Evolutionary conservation across 2,329 filamentous ascomycete species (phyloP).

Genomic region (Nannizzia gypsea): DNA sequence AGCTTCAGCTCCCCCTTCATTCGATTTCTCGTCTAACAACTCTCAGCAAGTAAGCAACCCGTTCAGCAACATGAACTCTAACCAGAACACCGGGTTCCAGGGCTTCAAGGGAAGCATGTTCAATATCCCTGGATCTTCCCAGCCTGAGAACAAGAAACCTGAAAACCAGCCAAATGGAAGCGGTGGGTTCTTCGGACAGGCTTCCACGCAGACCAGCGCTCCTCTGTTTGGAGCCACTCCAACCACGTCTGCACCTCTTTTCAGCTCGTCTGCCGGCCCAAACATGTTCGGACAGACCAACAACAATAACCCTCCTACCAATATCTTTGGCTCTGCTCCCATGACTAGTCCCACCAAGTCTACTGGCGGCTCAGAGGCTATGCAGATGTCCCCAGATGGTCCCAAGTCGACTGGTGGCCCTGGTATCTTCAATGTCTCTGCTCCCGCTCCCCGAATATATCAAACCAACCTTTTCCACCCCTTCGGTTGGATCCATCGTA

Average conservation of each 20-base stretch:
- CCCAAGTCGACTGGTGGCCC: conserved; percentile 10
- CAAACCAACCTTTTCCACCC: conserved; percentile 11
- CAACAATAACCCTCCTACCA: conserved; percentile 1
- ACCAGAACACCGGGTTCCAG: conserved; percentile 17
- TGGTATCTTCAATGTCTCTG: conserved; percentile 18
- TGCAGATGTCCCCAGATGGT: conserved; percentile 26
- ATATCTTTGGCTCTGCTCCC: conserved; percentile 9
- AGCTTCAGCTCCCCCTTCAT: conserved; percentile 20
- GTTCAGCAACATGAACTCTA: conserved; percentile 23
- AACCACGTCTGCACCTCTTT: conserved; percentile 16
- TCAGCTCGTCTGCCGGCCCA: conserved; percentile 19
- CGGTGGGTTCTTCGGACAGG: conserved; percentile 10
- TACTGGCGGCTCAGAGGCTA: conserved; percentile 17
- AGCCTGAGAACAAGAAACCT: conserved; percentile 8
- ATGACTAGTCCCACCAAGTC: conserved; percentile 6
- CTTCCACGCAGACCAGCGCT: conserved; percentile 2
- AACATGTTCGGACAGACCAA: conserved; percentile 7
- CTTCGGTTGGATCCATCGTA: conserved; percentile 3
- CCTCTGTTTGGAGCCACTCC: conserved; percentile 9
- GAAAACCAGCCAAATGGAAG: conserved; percentile 6
- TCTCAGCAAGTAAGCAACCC: conserved; percentile 23
- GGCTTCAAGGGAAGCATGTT: conserved; percentile 27
- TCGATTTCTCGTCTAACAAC: conserved; percentile 23
- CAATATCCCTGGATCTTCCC: conserved; percentile 18
- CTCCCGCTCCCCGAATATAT: conserved; percentile 16